Evolutionary conservation across 2,329 filamentous ascomycete species (phyloP), one percentile per base, ranked within the genome.

Genomic region (Knufia petricola): DNA sequence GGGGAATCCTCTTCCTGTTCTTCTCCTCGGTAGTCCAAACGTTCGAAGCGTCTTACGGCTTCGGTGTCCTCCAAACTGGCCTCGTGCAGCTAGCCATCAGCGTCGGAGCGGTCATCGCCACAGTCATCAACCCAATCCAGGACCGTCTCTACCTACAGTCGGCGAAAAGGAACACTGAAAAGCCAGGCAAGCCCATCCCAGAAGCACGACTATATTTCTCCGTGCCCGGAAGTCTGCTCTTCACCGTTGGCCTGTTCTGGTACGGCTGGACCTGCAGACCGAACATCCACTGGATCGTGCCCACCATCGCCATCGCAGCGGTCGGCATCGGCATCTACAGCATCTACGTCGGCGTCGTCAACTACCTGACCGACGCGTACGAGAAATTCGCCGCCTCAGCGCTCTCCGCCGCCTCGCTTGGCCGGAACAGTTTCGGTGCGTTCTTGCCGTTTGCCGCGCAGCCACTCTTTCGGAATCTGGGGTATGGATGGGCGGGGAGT

Each of bases 341-440:
- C 12, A 73, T 71, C 9, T 66, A 69, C 49, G 65, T 75, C 55
- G 70, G 69, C 10, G 72, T 69, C 1, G 65, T 72, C 3, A 75
- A 75, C 58, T 72, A 72, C 43, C 58, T 71, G 20, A 68, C 66
- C 1, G 70, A 74, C 50, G 66, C 70, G 0, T 74, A 74, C 49
- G 69, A 70, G 26, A 64, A 69, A 31, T 72, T 71, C 46, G 70
- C 71, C 3, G 70, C 70, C 0, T 71, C 67, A 1, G 68, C 71
- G 0, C 59, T 73, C 1, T 68, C 68, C 0, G 71, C 69, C 0
- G 70, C 69, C 2, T 69, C 69, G 0, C 59, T 74, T 3, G 63
- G 71, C 0, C 60, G 71, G 4, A 73, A 70, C 48, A 50, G 62
- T 0, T 65, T 74, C n/a, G 71, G 67, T 4, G 69, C 68, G 0